A percentile compares a stretch with the other conserved stretches of the same genome.
Evolutionary conservation across 306 rosid genomes (phyloP).

Genomic region (Quercus aquifolioides): DNA sequence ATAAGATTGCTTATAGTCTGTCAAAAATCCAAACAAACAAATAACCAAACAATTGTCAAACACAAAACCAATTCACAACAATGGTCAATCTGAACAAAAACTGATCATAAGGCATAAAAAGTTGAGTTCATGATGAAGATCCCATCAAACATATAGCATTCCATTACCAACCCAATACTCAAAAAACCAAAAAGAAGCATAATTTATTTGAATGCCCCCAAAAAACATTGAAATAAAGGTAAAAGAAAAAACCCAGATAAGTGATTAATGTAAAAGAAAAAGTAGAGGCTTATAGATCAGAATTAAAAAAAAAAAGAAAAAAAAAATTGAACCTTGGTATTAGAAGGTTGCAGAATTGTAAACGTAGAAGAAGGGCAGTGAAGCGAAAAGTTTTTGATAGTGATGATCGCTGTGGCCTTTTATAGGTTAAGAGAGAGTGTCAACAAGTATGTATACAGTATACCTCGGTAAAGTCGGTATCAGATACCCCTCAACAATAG

Average conservation of each 20-base stretch:
- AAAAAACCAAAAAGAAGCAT: background rate
- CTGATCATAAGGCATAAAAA: background rate
- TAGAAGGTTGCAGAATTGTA: background rate
- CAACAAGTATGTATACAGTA: background rate
- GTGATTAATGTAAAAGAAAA: background rate
- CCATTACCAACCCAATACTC: background rate
- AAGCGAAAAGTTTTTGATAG: background rate
- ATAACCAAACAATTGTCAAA: background rate
- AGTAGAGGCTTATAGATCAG: background rate
- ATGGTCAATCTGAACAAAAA: background rate
- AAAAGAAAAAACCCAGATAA: background rate
- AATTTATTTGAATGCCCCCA: background rate
- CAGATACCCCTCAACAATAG: background rate
- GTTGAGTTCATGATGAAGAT: background rate
- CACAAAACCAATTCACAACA: background rate
- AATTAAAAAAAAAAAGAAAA: background rate
- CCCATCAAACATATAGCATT: constrained; percentile 2
- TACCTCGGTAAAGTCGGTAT: background rate
- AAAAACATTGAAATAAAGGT: background rate
- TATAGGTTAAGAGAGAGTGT: background rate
- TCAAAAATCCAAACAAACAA: constrained; percentile 17
- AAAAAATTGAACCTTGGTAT: background rate
- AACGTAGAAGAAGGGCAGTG: background rate
- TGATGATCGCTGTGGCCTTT: background rate
- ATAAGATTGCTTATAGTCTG: constrained; percentile 13